A percentile compares a stretch with the other conserved stretches of the same genome.
phyloP scores from a whole-genome alignment of 768 basidiomycete species.

The Astraeus odoratus region DNA sequence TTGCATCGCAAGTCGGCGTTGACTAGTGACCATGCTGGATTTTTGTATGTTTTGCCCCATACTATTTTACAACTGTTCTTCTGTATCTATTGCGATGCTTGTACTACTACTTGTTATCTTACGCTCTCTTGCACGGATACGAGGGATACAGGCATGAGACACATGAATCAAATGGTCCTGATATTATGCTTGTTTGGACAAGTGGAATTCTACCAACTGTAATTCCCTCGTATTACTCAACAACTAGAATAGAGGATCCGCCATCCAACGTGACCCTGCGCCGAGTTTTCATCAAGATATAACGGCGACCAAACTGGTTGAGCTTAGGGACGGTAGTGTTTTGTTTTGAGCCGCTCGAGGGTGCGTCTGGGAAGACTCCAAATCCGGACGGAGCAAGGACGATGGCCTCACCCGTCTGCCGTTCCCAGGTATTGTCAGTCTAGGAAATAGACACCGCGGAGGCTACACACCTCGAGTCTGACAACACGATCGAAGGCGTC shows the following conservation, averaged over 20 bases:
- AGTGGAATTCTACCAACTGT: no score
- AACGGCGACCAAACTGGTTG: conserved; percentile 49
- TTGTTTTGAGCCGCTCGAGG: conserved; percentile 5
- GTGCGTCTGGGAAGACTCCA: conserved; percentile 30
- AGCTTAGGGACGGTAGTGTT: conserved; percentile 21
- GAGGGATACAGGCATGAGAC: no score
- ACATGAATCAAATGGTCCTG: no score
- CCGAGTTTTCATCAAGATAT: conserved; percentile 55
- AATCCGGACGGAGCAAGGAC: conserved; percentile 62
- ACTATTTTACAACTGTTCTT: no score
- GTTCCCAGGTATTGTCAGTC: not conserved
- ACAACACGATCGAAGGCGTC: conserved; percentile 66
- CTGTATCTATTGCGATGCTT: no score
- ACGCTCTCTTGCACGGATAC: no score
- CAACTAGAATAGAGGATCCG: conserved; percentile 49
- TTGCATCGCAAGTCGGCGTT: no score
- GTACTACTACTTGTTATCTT: no score
- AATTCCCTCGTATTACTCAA: conserved; percentile 9
- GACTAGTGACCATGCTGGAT: no score
- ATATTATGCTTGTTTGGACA: no score
- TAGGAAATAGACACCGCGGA: not conserved
- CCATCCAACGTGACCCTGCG: conserved; percentile 58
- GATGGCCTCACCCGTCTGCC: conserved; percentile 65
- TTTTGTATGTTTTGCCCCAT: no score
- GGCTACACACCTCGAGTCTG: conserved; percentile 44